Percentiles rank a stretch among this genome's conserved stretches.
Conservation (phyloP, 2,329 filamentous ascomycete species). For the Fusarium verrucosum region DNA sequence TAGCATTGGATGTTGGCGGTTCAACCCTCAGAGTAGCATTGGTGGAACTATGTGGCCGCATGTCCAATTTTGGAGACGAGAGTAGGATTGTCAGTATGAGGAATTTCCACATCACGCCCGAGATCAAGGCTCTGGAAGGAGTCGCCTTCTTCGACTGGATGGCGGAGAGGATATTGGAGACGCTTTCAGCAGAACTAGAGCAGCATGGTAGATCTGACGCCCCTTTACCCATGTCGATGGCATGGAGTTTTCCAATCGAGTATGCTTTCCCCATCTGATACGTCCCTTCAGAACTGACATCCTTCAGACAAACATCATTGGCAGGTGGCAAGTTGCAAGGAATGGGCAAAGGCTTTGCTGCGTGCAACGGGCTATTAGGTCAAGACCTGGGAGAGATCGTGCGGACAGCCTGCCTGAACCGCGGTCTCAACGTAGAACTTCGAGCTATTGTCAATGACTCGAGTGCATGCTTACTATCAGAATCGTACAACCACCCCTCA, state of each 20-base stretch:
- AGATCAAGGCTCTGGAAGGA: constrained; percentile 66
- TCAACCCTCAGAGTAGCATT: constrained; percentile 73
- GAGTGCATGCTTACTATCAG: constrained; percentile 71
- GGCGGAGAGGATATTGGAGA: constrained; percentile 67
- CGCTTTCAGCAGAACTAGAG: constrained; percentile 58
- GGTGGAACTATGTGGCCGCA: constrained; percentile 65
- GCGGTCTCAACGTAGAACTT: constrained; percentile 64
- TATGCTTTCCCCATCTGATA: constrained; percentile 21
- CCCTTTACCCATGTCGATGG: constrained; percentile 67
- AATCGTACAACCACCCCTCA: constrained; percentile 66
- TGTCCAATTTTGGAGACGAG: constrained; percentile 50
- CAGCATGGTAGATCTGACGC: constrained; percentile 50
- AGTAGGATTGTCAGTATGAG: constrained; percentile 64
- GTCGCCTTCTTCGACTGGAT: constrained; percentile 75
- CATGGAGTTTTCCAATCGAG: constrained; percentile 77
- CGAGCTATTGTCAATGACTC: constrained; percentile 73
- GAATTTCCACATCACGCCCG: constrained; percentile 64
- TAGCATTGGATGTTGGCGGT: constrained; percentile 74
- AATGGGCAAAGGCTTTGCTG: constrained; percentile 74
- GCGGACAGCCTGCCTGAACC: constrained; percentile 60
- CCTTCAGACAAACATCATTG: constrained; percentile 68
- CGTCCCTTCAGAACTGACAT: constrained; percentile 36
- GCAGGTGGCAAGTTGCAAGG: constrained; percentile 65
- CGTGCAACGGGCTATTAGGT: constrained; percentile 65
- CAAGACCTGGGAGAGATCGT: constrained; percentile 69